A percentile compares a stretch with the other conserved stretches of the same genome.
Evolutionary conservation across 176 grass and related monocot genomes (phyloP).

Genomic region (Thinopyrum elongatum): DNA sequence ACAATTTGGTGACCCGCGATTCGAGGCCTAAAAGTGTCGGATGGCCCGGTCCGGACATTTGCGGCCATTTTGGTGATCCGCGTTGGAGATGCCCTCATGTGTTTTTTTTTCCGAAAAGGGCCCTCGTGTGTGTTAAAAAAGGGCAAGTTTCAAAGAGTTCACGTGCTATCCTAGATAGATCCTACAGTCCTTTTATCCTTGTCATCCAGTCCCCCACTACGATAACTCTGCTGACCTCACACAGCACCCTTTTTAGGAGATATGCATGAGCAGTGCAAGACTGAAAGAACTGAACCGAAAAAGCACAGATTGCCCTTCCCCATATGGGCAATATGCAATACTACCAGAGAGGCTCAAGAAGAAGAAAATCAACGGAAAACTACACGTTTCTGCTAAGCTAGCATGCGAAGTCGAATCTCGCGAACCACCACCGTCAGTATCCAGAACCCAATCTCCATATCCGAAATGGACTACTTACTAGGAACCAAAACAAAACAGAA

Average conservation of each 20-base stretch:
- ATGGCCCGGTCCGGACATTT: no score
- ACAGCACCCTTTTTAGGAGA: background rate
- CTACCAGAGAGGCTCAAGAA: background rate
- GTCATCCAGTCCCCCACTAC: background rate
- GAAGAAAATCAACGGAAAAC: background rate
- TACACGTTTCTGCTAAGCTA: background rate
- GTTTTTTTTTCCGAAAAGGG: no score
- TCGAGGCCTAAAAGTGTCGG: no score
- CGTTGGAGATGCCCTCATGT: no score
- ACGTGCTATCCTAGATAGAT: background rate
- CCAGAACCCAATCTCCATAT: slow-evolving; percentile 20
- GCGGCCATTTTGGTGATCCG: no score
- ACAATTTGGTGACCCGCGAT: no score
- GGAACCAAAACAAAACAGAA: background rate
- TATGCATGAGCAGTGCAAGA: slow-evolving; percentile 13
- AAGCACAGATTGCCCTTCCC: slow-evolving; percentile 1
- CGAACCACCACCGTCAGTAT: slow-evolving; percentile 3
- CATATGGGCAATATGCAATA: background rate
- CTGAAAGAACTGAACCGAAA: background rate
- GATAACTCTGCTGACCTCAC: background rate
- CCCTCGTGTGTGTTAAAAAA: no score
- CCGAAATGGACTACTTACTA: background rate
- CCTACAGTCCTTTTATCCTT: background rate
- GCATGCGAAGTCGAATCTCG: slow-evolving; percentile 23
- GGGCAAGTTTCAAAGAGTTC: background rate